Base-by-base conservation (phyloP, 2,329 filamentous ascomycete species). In the Chaetomium globosum region DNA sequence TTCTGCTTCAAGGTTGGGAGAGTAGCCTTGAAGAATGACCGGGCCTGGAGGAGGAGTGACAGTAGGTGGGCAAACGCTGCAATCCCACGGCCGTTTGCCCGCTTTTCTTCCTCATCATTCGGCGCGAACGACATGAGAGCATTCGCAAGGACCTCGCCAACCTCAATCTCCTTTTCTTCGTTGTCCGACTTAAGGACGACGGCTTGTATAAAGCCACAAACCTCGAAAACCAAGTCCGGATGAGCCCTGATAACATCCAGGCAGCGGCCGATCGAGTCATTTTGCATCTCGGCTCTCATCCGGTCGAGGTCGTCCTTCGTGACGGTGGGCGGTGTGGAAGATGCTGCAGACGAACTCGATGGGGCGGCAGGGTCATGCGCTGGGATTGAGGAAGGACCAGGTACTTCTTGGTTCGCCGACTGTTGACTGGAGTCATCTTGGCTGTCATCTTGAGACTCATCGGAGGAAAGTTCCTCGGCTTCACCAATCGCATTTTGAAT, bases 31-130 rank as follows among this genome's bases (percentile, higher is more conserved):
- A 96, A 97, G 76, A 98, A 97, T 5, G 85, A 79, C 39, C 83
- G 74, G 65, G 96, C 90, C 73, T 96, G 92, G 21, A 98, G 83
- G 61, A 98, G 87, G 46, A 99, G 80, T 3, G 93, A 95, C 12
- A 99, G 82, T 16, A 99, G 83, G 77, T 99, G 94, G 21, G 95
- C 93, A 77, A 96, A 97, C 1, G 95, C 92, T 23, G 93, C 90
- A 70, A 99, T 86, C 66, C 82, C 85, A 66, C 78, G 79, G 4
- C 83, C 82, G 65, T 85, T 84, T 3, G 79, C 87, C 75, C 92
- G 94, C 71, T 82, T 85, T 54, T 87, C 81, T 3, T 68, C 67
- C 55, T 88, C 86, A 9, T 87, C 85, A 48, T 88, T 84, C 46
- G 81, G 75, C 13, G 82, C 81, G 61, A 89, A 83, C 6, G 88